These are phyloP conservation scores for Ogataea degrootiae DNA, from an alignment of 805 yeast genomes.

Conservation along the genomic window DNA sequence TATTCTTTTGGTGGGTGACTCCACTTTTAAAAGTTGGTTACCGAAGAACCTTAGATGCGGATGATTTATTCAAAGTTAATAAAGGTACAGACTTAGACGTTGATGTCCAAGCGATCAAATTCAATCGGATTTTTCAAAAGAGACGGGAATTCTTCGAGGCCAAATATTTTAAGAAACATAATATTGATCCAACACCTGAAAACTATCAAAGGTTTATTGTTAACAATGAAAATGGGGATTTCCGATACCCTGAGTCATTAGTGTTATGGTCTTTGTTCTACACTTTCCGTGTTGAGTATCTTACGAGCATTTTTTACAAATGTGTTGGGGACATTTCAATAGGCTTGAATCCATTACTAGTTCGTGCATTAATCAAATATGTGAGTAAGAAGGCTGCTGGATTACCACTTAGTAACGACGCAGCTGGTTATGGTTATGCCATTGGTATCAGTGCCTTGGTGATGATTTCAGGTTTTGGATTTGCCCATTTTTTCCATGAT, in stretches of 20 bases:
- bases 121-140: constrained; percentile 30
- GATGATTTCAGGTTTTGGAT: constrained; percentile 39
- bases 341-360: constrained; percentile 62
- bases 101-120: constrained; percentile 33
- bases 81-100: constrained; percentile 34
- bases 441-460: constrained; percentile 62
- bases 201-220: constrained; percentile 33
- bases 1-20: constrained; percentile 61
- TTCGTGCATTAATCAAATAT: constrained; percentile 58
- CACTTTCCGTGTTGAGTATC: constrained; percentile 44
- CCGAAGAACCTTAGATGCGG: constrained; percentile 61
- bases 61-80: constrained; percentile 53
- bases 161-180: constrained; percentile 31
- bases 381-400: constrained; percentile 50
- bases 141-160: constrained; percentile 29
- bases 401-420: constrained; percentile 43
- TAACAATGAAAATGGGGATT: constrained; percentile 29
- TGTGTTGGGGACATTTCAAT: constrained; percentile 41
- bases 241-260: constrained; percentile 38
- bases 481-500: constrained; percentile 61
- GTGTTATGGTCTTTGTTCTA: constrained; percentile 43
- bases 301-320: constrained; percentile 36
- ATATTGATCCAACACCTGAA: constrained; percentile 27
- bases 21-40: constrained; percentile 67
- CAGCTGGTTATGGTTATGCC: constrained; percentile 77